Evolutionary conservation across 1,139 yeast species (phyloP), one percentile per base, ranked within the genome.

Genomic region (Candida sojae): DNA sequence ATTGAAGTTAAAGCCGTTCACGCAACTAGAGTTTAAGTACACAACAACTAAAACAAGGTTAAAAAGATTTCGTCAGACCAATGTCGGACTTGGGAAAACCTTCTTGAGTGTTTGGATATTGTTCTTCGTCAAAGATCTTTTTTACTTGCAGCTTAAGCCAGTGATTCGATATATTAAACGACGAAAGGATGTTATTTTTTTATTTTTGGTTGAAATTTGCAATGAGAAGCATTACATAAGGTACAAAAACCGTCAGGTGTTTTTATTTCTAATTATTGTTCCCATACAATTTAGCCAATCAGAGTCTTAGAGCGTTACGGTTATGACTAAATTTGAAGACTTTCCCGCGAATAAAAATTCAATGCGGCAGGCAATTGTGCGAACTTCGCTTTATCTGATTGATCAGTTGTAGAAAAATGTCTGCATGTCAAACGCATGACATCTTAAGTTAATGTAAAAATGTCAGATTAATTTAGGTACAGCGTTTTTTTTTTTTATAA

Each of bases 371-470:
- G 4, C 21, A n/a, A 36, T 36, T 6, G 11, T 36, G 39, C 39
- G 39, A 36, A 36, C 39, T 36, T 36, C 39, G 39, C 39, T 36
- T 36, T 36, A 36, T 36, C 39, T 36, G 39, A 36, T 36, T 36
- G 39, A 36, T 36, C 39, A 36, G 30, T 23, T 11, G 8, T 8
- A 6, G 25, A 35, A 36, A 36, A 36, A n/a, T 9, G 39, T 36
- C 39, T 36, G 39, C 39, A 36, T 36, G 10, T 11, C 21, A 5
- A 10, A 17, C 6, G 11, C 39, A 36, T 31, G 29, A 5, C 30
- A 2, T 5, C 1, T 6, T 10, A 6, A 25, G 9, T 26, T 3
- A 11, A 35, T 11, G 5, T 13, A 36, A n/a, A 21, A 23, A 30
- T 36, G 39, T 36, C 39, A 4, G 39, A 6, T 11, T 23, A 35